phyloP scores from a whole-genome alignment of 2,329 filamentous ascomycete species.

The Samsoniella hepiali region DNA sequence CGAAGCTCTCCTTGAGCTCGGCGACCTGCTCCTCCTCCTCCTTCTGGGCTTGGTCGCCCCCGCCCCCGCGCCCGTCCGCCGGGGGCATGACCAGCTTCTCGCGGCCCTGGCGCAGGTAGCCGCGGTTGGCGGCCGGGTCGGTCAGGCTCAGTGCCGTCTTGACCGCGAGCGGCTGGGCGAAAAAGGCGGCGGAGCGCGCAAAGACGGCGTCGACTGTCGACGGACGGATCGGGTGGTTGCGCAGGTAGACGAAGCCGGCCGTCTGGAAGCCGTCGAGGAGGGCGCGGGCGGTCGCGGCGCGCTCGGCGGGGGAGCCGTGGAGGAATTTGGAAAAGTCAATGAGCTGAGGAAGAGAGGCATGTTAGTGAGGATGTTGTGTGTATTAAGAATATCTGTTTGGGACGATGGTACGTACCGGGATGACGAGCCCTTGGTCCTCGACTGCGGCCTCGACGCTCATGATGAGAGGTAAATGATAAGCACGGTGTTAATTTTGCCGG shows the following conservation, averaged over 20 bases:
- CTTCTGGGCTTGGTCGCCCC: constrained; percentile 31
- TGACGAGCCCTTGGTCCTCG: constrained; percentile 50
- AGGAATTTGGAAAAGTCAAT: constrained; percentile 78
- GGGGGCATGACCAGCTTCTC: constrained; percentile 60
- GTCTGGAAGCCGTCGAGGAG: constrained; percentile 79
- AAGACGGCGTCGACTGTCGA: constrained; percentile 62
- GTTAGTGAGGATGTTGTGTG: constrained; percentile 23
- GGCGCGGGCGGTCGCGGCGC: constrained; percentile 62
- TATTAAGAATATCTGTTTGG: no score
- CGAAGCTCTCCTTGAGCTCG: constrained; percentile 63
- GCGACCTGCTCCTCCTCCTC: constrained; percentile 42
- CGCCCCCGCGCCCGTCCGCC: constrained; percentile 55
- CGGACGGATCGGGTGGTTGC: constrained; percentile 68
- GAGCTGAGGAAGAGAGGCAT: constrained; percentile 48
- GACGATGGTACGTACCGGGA: constrained; percentile 44
- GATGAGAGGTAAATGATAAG: neutral
- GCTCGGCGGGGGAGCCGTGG: constrained; percentile 56
- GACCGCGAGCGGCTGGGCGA: constrained; percentile 56
- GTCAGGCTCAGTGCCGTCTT: constrained; percentile 71
- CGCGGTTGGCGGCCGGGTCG: constrained; percentile 68
- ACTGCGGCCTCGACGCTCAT: constrained; percentile 38
- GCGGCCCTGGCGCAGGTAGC: constrained; percentile 65
- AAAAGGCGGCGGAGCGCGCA: constrained; percentile 66
- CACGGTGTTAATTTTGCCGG: neutral
- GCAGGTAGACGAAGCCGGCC: constrained; percentile 86